phyloP scores from a whole-genome alignment of 768 basidiomycete genomes.

The Tulasnella sp. region DNA sequence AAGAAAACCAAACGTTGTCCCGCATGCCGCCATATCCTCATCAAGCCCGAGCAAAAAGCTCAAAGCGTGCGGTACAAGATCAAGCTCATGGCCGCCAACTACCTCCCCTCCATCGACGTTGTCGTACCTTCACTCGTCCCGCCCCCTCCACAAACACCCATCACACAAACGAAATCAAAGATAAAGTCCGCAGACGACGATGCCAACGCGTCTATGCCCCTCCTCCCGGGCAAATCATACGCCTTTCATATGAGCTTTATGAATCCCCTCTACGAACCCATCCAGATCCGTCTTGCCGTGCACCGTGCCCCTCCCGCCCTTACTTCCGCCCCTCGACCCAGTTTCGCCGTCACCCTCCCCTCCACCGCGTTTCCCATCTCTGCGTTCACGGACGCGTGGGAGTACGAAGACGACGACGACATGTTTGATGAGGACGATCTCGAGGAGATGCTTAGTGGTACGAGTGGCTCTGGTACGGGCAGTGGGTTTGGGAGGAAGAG shows the following conservation, averaged over 20 bases:
- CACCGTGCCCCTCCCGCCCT: slow-evolving; percentile 44
- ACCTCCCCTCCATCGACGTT: slow-evolving; percentile 76
- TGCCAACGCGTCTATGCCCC: slow-evolving; percentile 32
- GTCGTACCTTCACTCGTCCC: slow-evolving; percentile 46
- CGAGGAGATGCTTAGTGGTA: slow-evolving; percentile 25
- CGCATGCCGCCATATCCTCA: slow-evolving; percentile 86
- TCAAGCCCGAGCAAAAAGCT: slow-evolving; percentile 96
- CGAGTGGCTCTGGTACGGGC: slow-evolving; percentile 37
- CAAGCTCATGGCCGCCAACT: slow-evolving; percentile 90
- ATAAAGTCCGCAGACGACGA: slow-evolving; percentile 22
- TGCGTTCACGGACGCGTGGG: slow-evolving; percentile 94
- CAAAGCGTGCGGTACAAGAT: slow-evolving; percentile 93
- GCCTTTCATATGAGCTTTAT: slow-evolving; percentile 82
- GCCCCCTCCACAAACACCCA: slow-evolving; percentile 28
- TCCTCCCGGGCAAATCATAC: slow-evolving; percentile 72
- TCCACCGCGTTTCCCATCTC: slow-evolving; percentile 66
- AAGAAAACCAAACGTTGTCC: slow-evolving; percentile 95
- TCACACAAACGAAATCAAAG: slow-evolving; percentile 19
- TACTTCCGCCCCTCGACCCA: slow-evolving; percentile 38
- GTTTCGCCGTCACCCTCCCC: slow-evolving; percentile 72
- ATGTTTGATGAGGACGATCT: slow-evolving; percentile 48
- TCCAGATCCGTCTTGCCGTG: slow-evolving; percentile 76
- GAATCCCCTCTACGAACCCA: slow-evolving; percentile 93
- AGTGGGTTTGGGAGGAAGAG: slow-evolving; percentile 30
- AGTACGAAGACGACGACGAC: slow-evolving; percentile 78